phyloP scores from a whole-genome alignment of 768 basidiomycete genomes.

The Dentipellis fragilis region DNA sequence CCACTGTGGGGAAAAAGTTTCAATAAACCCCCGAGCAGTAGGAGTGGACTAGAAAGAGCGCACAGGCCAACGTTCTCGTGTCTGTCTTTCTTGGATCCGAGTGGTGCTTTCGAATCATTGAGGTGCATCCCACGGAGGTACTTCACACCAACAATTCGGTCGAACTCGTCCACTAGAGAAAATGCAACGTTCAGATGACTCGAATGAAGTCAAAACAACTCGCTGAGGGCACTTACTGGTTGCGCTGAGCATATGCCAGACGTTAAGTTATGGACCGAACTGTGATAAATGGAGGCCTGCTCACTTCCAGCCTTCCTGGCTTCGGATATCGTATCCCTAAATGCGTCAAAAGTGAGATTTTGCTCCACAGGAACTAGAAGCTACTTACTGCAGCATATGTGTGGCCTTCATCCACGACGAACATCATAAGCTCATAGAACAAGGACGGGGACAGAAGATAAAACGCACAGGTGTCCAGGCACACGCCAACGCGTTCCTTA shows the following conservation, averaged over 20 bases:
- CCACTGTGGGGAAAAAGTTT: conserved; percentile 36
- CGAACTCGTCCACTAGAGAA: conserved; percentile 49
- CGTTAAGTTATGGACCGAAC: too few relatives aligned
- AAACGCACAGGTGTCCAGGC: conserved; percentile 70
- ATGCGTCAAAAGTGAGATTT: neutral
- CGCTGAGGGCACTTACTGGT: neutral
- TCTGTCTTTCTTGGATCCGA: conserved; percentile 60
- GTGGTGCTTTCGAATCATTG: conserved; percentile 68
- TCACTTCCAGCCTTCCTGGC: conserved; percentile 48
- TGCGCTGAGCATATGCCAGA: neutral
- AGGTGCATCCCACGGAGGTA: conserved; percentile 81
- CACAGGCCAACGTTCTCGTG: conserved; percentile 83
- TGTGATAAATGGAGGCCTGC: neutral
- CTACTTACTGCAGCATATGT: conserved; percentile 60
- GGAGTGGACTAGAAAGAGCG: conserved; percentile 18
- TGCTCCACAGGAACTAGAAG: neutral
- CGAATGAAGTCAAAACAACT: too few relatives aligned
- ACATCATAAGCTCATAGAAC: neutral
- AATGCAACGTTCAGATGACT: too few relatives aligned
- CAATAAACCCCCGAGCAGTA: neutral
- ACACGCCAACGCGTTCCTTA: conserved; percentile 70
- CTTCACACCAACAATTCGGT: conserved; percentile 52
- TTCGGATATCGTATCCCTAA: conserved; percentile 76
- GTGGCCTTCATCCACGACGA: conserved; percentile 39
- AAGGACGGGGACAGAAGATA: neutral